Evolutionary conservation across 164 flowering plant genomes (phyloP).

Genomic region (Macadamia tetraphylla): DNA sequence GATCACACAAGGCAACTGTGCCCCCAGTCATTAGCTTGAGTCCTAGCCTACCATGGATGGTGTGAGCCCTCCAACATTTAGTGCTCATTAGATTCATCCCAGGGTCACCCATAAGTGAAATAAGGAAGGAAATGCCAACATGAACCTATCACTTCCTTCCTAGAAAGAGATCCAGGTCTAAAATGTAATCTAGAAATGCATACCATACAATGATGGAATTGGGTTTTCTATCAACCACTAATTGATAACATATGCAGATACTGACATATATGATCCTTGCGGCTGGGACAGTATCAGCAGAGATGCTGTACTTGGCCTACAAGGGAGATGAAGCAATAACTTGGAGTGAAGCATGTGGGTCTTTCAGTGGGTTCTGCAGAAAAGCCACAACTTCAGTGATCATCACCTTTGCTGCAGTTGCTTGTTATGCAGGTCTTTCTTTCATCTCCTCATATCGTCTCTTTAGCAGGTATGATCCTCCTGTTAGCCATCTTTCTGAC

Average conservation of each 20-base stretch:
- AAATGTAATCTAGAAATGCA: too few relatives aligned
- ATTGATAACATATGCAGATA: slow-evolving; percentile 28
- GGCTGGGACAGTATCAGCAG: slow-evolving; percentile 66
- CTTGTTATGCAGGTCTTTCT: slow-evolving; percentile 55
- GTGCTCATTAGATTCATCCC: too few relatives aligned
- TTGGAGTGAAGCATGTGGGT: slow-evolving; percentile 59
- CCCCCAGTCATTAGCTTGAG: too few relatives aligned
- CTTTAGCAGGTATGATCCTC: slow-evolving; percentile 68
- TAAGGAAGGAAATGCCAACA: too few relatives aligned
- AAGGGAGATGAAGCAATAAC: slow-evolving; percentile 61
- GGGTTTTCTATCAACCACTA: too few relatives aligned
- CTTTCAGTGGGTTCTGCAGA: slow-evolving; percentile 54
- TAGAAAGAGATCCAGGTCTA: too few relatives aligned
- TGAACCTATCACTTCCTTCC: too few relatives aligned
- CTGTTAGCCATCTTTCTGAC: slow-evolving; percentile 18
- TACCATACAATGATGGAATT: too few relatives aligned
- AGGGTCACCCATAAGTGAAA: too few relatives aligned
- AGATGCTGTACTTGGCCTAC: slow-evolving; percentile 61
- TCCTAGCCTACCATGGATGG: too few relatives aligned
- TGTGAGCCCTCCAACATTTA: too few relatives aligned
- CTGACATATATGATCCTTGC: slow-evolving; percentile 66
- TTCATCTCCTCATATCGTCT: slow-evolving; percentile 80
- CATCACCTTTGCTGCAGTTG: slow-evolving; percentile 49
- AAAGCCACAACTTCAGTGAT: slow-evolving; percentile 53
- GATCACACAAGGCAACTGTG: too few relatives aligned